Evolutionary conservation across 352 stramenopile species (phyloP).

Genomic region (Paralagenidium karlingii): DNA sequence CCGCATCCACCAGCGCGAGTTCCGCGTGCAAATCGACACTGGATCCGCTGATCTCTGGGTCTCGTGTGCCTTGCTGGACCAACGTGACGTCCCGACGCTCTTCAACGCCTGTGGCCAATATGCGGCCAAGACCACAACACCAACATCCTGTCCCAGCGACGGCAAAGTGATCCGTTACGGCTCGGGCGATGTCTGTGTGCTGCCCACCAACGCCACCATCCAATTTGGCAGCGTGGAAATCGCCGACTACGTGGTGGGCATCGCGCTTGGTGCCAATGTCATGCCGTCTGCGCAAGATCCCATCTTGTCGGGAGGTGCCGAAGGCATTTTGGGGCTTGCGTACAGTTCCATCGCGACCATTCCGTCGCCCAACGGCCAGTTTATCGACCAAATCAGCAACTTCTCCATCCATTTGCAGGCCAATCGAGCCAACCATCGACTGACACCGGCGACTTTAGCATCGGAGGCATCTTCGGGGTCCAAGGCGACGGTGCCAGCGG

Average conservation of each 20-base stretch:
- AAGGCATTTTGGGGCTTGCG: conserved; percentile 54
- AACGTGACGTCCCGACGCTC: too few species aligned
- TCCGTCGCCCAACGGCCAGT: conserved; percentile 21
- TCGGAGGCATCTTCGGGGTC: too few species aligned
- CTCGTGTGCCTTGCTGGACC: conserved; percentile 38
- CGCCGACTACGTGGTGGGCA: conserved; percentile 35
- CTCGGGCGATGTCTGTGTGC: conserved; percentile 51
- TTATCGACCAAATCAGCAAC: conserved; percentile 40
- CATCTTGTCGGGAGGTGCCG: conserved; percentile 24
- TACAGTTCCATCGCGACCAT: conserved; percentile 39
- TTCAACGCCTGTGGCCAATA: conserved; percentile 19
- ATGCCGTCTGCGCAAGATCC: too few species aligned
- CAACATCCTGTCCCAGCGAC: conserved; percentile 26
- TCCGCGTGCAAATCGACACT: conserved; percentile 52
- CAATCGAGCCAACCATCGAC: conserved; percentile 18
- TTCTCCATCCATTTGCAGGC: conserved; percentile 58
- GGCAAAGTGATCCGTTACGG: conserved; percentile 43
- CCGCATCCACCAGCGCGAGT: conserved; percentile 19
- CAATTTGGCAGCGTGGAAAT: conserved; percentile 29
- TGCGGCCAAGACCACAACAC: too few species aligned
- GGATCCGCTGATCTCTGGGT: conserved; percentile 72
- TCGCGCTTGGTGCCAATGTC: conserved; percentile 38
- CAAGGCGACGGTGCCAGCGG: too few species aligned
- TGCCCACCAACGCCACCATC: conserved; percentile 20
- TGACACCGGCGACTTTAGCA: too few species aligned